Evolutionary conservation across 805 yeast genomes (phyloP), one percentile per base, ranked within the genome.

Genomic region (Zygosaccharomyces kombuchaensis): DNA sequence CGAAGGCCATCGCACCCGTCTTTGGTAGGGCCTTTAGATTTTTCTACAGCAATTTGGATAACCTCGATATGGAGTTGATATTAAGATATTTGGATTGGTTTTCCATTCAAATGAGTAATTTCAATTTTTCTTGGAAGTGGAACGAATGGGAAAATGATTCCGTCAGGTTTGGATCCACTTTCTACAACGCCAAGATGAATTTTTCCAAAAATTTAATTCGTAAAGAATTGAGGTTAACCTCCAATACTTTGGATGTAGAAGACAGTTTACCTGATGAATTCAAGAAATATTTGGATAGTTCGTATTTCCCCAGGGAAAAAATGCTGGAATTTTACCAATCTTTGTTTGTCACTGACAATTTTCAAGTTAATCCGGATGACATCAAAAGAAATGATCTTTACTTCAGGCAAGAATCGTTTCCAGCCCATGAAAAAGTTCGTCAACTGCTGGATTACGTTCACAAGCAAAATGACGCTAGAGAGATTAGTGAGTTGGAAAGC

Each of bases 41-140:
- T 60, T 78, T 91, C 57, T 93, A 86, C 67, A 71, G 77, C 36
- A 75, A 86, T 60, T 63, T 85, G 43, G 81, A 76, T 22, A 67
- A 74, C 1, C 69, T 89, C 43, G 96, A 91, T 61, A 81, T 80
- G 56, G 96, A 89, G 65, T 69, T 87, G 43, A 76, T 81, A 52
- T 73, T 79, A 48, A 73, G 90, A 48, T 85, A 79, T 54, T 71
- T 87, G 57, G 91, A 86, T 65, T 93, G 98, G 98, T 82, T 95
- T 72, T 76, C 95, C 1, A 82, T 87, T 45, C 99, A 93, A 67
- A 78, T 93, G 63, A 85, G 95, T 58, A 93, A 91, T 62, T 93
- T 91, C 65, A 89, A 85, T 46, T 93, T 87, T 68, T 87, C 90
- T 30, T 93, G 99, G 99, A 88, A 89, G 61, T 93, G 99, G 99